A percentile compares a stretch with the other conserved stretches of the same genome.
These are phyloP conservation scores for Arctium minus DNA, from an alignment of 129 eudicot species.

Conservation along the genomic window DNA sequence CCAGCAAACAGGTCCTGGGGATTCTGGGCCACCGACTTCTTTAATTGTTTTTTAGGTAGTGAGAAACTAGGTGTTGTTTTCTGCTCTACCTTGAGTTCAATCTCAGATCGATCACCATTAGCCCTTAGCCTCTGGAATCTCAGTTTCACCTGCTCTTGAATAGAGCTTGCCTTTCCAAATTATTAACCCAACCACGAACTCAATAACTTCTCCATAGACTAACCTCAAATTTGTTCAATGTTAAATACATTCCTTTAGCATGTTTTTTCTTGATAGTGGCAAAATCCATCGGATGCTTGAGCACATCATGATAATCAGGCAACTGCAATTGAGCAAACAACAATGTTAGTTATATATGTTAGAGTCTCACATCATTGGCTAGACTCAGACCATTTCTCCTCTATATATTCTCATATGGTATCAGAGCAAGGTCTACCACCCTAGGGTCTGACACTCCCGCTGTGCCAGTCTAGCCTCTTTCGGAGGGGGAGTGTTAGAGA, in stretches of 20 bases:
- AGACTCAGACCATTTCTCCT: too few relatives aligned
- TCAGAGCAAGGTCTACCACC: too few relatives aligned
- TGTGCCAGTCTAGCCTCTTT: too few relatives aligned
- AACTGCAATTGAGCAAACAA: conserved; percentile 55
- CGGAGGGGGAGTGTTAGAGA: too few relatives aligned
- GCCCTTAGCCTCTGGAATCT: conserved; percentile 66
- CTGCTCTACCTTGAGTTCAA: conserved; percentile 54
- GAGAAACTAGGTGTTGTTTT: conserved; percentile 34
- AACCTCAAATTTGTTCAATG: conserved; percentile 86
- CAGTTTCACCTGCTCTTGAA: conserved; percentile 80
- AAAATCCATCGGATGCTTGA: conserved; percentile 94
- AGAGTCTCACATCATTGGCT: too few relatives aligned
- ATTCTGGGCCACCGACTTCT: conserved; percentile 38
- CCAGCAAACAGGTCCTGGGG: conserved; percentile 63
- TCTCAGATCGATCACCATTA: conserved; percentile 47
- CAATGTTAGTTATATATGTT: too few relatives aligned
- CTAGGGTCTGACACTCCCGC: too few relatives aligned
- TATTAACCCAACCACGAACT: neutral
- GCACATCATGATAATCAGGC: conserved; percentile 90
- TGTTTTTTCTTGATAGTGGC: conserved; percentile 83
- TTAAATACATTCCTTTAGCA: conserved; percentile 59
- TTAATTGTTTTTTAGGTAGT: conserved; percentile 60
- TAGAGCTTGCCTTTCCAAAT: conserved; percentile 77
- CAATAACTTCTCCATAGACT: conserved; percentile 4
- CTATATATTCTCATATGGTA: too few relatives aligned